These are phyloP conservation scores for Dalechampia spathulata DNA, from an alignment of 441 rosid genomes.

Conservation along the genomic window DNA sequence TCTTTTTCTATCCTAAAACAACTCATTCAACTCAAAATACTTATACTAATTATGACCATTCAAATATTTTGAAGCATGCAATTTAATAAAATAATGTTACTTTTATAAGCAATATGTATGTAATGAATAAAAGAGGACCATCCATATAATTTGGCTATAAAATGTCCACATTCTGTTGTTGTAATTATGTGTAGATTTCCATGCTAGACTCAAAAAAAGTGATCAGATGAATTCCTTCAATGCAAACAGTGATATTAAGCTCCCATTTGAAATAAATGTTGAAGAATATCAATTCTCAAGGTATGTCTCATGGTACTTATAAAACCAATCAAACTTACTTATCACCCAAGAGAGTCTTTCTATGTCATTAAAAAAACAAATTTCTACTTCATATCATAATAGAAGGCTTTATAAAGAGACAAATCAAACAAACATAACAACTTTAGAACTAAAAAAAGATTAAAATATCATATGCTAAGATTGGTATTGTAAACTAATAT, in stretches of 20 bases:
- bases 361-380: constrained; percentile 78
- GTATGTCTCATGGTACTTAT: constrained; percentile 30
- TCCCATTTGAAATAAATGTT: constrained; percentile 73
- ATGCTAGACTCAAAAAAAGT: constrained; percentile 55
- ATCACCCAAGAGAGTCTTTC: constrained; percentile 70
- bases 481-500: too few species aligned
- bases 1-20: too few species aligned
- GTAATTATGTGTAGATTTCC: constrained; percentile 9
- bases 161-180: not conserved
- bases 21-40: constrained; percentile 1
- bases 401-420: too few species aligned
- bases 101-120: not conserved
- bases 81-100: not conserved
- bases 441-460: too few species aligned
- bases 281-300: constrained; percentile 34
- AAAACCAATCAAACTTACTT: constrained; percentile 60
- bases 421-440: too few species aligned
- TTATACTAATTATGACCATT: not conserved
- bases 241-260: constrained; percentile 65
- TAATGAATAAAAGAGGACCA: not conserved
- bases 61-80: not conserved
- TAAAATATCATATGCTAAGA: too few species aligned
- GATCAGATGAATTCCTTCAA: constrained; percentile 52
- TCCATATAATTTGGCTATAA: not conserved
- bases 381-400: too few species aligned